Evolutionary conservation across 371 early-diverging fungal species (phyloP), one percentile per base, ranked within the genome.

Genomic region (Choanephora cucurbitarum): DNA sequence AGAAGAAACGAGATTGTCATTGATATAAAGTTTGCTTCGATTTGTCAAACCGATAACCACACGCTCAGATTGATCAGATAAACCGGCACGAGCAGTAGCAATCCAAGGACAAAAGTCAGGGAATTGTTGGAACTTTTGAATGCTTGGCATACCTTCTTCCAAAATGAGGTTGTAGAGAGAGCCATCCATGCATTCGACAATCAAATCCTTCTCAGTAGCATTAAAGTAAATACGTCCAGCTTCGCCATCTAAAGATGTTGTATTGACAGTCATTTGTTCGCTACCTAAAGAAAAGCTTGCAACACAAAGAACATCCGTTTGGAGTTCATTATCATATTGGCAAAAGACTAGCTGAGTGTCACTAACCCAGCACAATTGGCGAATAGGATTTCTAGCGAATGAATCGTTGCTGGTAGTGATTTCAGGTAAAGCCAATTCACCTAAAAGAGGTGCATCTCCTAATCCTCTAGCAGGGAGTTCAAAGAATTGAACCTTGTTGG

Each of bases 11-110:
- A 89, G 64, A 2, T 71, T 80, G 31, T 79, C 80, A 50, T 90
- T 87, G 23, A 85, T 82, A 60, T 89, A 93, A 11, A 98, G 82
- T 52, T 89, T 88, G 72, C 92, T 90, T 52, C 93, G 85, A 17
- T 83, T 79, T 1, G 88, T 89, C 37, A 93, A 78, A 3, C 91
- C 95, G 62, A 95, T 69, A 1, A 90, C 71, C 5, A 81, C 72
- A 32, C 67, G 31, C 42, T 83, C 74, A 5, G 49, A 21, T 13
- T 70, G 66, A 28, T 46, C 64, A 2, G 64, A 64, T 1, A 67
- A 28, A 21, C 82, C 84, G 14, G 85, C 61, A 49, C 72, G 64
- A n/a, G 79, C 70, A 0, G 83, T 79, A 5, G 81, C 81, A 58
- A 92, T 79, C 88, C 90, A 89, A 7, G 82, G 75, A 58, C 91